A percentile compares a stretch with the other conserved stretches of the same genome.
Evolutionary conservation across 78 protist species (phyloP).

Genomic region (Goniomonas avonlea): DNA sequence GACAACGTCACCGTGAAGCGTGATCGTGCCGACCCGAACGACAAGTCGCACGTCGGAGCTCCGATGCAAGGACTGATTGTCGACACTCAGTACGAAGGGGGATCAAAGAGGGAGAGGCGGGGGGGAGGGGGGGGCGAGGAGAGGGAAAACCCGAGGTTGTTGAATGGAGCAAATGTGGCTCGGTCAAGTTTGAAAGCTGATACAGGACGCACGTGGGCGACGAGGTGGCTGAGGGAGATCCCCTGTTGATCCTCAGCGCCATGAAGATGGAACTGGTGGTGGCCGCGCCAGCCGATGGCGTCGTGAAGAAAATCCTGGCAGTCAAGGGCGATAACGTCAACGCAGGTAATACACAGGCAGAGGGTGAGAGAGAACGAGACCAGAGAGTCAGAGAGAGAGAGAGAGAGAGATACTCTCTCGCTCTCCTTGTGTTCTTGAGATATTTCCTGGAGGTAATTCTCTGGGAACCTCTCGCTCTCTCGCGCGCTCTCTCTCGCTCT

Average conservation of each 20-base stretch:
- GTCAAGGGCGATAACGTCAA: not conserved
- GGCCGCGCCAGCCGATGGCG: not conserved
- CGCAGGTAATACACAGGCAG: not conserved
- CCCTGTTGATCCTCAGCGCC: constrained; percentile 29
- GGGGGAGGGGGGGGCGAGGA: too few species aligned
- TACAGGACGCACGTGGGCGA: not conserved
- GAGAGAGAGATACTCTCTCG: too few species aligned
- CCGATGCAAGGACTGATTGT: constrained; percentile 73
- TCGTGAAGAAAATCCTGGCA: not conserved
- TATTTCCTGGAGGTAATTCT: too few species aligned
- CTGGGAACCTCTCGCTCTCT: too few species aligned
- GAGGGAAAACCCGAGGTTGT: too few species aligned
- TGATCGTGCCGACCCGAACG: constrained; percentile 23
- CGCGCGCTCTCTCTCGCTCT: too few species aligned
- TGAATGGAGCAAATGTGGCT: too few species aligned
- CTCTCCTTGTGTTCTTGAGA: too few species aligned
- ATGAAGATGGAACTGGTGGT: constrained; percentile 57
- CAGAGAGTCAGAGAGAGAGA: too few species aligned
- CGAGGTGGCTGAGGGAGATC: constrained; percentile 14
- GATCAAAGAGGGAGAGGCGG: too few species aligned
- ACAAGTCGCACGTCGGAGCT: constrained; percentile 49
- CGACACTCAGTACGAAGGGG: too few species aligned
- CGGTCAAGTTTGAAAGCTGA: too few species aligned
- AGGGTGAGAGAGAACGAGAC: not conserved
- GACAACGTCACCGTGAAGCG: not conserved